Conservation (phyloP, 1,284 basidiomycete genomes). For the Rhodotorula sp. region DNA sequence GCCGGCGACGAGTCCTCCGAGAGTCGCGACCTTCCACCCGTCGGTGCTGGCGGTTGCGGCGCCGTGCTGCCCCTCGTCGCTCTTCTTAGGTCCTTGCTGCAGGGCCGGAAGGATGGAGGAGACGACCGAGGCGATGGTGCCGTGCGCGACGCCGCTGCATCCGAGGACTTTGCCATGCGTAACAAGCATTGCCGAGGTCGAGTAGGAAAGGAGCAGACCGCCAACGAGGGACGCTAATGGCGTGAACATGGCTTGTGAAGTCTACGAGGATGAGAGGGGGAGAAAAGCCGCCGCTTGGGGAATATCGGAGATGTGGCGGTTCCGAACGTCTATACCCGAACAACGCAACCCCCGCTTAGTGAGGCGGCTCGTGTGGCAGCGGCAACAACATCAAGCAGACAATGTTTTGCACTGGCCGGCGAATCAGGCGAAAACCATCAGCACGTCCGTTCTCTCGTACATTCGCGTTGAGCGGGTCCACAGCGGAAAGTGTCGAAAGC, state of each 20-base stretch:
- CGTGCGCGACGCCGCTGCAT: conserved; percentile 48
- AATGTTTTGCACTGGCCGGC: no score
- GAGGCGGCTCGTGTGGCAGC: no score
- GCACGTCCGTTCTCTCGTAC: no score
- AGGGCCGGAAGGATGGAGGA: not conserved
- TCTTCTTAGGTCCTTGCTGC: not conserved
- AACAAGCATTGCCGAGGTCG: conserved; percentile 43
- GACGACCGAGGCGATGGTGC: conserved; percentile 23
- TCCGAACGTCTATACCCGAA: not conserved
- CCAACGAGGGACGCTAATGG: conserved; percentile 40
- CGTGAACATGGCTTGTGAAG: conserved; percentile 11
- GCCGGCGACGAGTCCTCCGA: conserved; percentile 45
- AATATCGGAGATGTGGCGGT: not conserved
- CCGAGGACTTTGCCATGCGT: conserved; percentile 47
- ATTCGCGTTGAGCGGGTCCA: no score
- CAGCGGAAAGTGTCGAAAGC: no score
- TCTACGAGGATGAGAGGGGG: not conserved
- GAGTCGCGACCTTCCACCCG: conserved; percentile 21
- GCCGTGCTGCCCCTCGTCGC: not conserved
- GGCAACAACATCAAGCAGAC: no score
- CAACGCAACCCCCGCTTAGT: no score
- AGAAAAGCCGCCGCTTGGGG: not conserved
- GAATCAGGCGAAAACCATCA: no score
- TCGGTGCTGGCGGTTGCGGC: not conserved
- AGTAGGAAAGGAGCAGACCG: conserved; percentile 48